Base-by-base conservation (phyloP, 2,329 filamentous ascomycete genomes). In the Paecilomyces niveus region DNA sequence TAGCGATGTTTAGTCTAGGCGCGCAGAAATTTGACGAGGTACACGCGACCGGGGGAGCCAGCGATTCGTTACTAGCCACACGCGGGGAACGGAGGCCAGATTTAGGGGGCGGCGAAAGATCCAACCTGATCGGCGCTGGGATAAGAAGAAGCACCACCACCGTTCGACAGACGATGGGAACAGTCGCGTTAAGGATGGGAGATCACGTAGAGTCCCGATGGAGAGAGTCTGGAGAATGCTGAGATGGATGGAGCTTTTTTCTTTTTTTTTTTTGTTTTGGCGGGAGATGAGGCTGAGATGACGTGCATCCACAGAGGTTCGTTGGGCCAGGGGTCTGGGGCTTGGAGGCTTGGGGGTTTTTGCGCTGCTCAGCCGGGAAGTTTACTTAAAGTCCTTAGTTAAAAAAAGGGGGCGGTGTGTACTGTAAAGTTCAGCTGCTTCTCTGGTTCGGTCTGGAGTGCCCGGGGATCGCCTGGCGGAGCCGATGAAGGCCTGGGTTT, bases 1-100 rank as follows among this genome's bases (percentile, higher is more conserved):
- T 29, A 22, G 18, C 15, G 50, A 9, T 29, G 50, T 24, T 52
- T 52, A 45, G 50, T 52, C 13, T 52, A 52, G 50, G 21, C 50
- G 50, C 50, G 50, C 50, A 52, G 50, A 52, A 52, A 52, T 52
- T 52, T 52, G 50, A 52, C 50, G 50, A 52, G 22, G 50, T 29
- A 52, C 50, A 52, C 50, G 50, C 50, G 50, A 52, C 50, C 50
- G 50, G 24, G 24, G 13, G 21, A 29, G 21, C 21, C 50, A 52
- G 50, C 24, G 22, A 29, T 29, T 24, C 22, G 50, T 52, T 45
- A 3, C 15, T 29, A 52, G 50, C 50, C 50, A 52, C 50, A 52
- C 22, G 50, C 50, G 50, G 50, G 50, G 50, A 29, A 52, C 11
- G 4, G 21, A 13, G 24, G 21, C 21, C 11, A 52, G 49, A 29